Percentiles rank a stretch among this genome's conserved stretches.
Conservation (phyloP, 139 green algal species). For the Dunaliella primolecta region DNA sequence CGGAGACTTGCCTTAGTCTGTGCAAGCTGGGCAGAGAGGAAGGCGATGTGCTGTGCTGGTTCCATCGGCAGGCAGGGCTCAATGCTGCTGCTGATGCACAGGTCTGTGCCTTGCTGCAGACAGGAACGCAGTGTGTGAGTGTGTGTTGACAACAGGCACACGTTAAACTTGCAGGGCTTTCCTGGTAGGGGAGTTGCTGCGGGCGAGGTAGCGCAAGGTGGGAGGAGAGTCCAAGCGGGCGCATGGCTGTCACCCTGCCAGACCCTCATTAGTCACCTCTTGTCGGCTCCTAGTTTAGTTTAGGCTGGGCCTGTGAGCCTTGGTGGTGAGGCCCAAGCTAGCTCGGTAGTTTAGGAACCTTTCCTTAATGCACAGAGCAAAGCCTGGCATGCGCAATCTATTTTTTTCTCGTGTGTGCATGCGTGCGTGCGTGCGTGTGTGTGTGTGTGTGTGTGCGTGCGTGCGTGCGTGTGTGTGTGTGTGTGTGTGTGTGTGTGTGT, state of each 20-base stretch:
- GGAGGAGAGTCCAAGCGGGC: neutral
- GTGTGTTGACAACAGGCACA: neutral
- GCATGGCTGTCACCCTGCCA: too few species aligned
- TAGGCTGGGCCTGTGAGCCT: too few species aligned
- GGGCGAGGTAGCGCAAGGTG: neutral
- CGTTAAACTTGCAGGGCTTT: neutral
- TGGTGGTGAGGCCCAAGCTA: too few species aligned
- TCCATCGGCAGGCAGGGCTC: neutral
- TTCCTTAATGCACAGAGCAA: too few species aligned
- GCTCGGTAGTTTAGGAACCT: too few species aligned
- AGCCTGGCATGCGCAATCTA: too few species aligned
- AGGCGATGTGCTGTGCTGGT: neutral
- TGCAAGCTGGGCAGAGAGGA: neutral
- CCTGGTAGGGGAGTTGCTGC: neutral
- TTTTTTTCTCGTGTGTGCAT: neutral
- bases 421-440: neutral
- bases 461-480: too few species aligned
- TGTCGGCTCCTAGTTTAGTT: too few species aligned
- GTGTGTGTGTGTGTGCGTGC: neutral
- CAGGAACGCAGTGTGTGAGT: too few species aligned
- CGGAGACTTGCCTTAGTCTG: neutral
- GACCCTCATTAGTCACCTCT: too few species aligned
- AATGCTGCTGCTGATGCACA: neutral
- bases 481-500: too few species aligned
- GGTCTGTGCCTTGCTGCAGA: too few species aligned